Evolutionary conservation across 2,329 filamentous ascomycete genomes (phyloP).

Genomic region (Stenocarpella maydis): DNA sequence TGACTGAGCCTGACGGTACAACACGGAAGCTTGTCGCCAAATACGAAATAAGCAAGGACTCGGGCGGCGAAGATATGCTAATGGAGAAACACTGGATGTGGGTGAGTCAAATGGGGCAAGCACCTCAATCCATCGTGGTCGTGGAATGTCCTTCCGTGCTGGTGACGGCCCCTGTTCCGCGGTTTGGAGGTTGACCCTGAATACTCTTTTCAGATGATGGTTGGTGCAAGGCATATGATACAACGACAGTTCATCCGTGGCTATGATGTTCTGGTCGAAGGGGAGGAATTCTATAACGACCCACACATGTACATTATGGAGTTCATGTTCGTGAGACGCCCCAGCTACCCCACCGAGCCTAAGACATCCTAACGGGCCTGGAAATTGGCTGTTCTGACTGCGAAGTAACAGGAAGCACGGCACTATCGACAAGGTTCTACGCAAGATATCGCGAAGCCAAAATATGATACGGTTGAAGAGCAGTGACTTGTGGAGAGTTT

Average conservation of each 20-base stretch:
- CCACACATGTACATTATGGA: not conserved
- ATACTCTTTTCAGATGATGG: not conserved
- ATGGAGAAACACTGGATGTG: not conserved
- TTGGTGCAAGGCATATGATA: not conserved
- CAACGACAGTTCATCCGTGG: not conserved
- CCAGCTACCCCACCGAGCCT: not conserved
- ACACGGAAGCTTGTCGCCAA: not conserved
- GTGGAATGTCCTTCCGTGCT: no score
- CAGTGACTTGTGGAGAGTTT: constrained; percentile 1
- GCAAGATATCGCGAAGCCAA: not conserved
- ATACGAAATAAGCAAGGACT: not conserved
- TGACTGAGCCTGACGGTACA: not conserved
- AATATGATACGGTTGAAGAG: not conserved
- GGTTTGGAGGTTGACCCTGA: not conserved
- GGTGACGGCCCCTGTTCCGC: not conserved
- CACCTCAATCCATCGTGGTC: not conserved
- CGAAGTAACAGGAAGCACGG: not conserved
- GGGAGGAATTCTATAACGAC: not conserved
- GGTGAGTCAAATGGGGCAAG: not conserved
- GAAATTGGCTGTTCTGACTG: not conserved
- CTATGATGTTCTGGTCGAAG: not conserved
- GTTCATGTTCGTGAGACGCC: not conserved
- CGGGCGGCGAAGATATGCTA: not conserved
- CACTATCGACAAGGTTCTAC: not conserved
- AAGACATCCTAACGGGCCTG: accelerated